Base-by-base conservation (phyloP, 345 rosid species). In the Sisymbrium irio region DNA sequence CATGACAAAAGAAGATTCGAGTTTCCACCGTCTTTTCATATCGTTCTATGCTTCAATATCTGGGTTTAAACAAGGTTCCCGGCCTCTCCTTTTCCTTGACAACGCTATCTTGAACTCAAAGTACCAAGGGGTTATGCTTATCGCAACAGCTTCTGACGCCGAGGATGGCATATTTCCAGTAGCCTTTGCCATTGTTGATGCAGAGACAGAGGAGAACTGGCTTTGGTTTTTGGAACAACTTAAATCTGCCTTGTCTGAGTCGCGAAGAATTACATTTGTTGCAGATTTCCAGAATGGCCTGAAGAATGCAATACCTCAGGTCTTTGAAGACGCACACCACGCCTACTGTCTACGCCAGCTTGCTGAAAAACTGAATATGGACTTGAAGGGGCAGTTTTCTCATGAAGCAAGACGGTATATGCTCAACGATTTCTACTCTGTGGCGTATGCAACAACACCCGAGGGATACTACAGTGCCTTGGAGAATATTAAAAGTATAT, bases 331-430 rank as follows among this genome's bases (percentile, higher is more conserved):
- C n/a, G 88, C 90, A 70, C 82, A 82, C 78, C 98, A 94, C 61
- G 74, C 91, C 54, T 91, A 86, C 77, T 94, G 97, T 72, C 53
- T 94, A 36, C 93, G 89, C 33, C 90, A 78, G 82, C 94, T 94
- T 2, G 88, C 94, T 40, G 97, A 91, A 68, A 87, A 89, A 67
- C 86, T 91, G 20, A 85, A 84, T 66, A 65, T 67, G 66, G 95
- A 94, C 74, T 76, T 94, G 67, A 89, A 84, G 71, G 97, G 93
- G 54, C 89, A 88, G 79, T 88, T 89, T 78, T 91, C 97, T 70
- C 96, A 94, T 74, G 98, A 94, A 77, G 98, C 94, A 12, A 89
- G 94, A 64, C 85, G 91, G 32, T 88, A 89, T 78, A 80, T 94
- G 88, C 76, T 94, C 37, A 85, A 79, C 15, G 97, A 91, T 76